Percentiles rank a stretch among this genome's conserved stretches.
phyloP scores from a whole-genome alignment of 257 asterid genomes.

The Ajuga chamaepitys region DNA sequence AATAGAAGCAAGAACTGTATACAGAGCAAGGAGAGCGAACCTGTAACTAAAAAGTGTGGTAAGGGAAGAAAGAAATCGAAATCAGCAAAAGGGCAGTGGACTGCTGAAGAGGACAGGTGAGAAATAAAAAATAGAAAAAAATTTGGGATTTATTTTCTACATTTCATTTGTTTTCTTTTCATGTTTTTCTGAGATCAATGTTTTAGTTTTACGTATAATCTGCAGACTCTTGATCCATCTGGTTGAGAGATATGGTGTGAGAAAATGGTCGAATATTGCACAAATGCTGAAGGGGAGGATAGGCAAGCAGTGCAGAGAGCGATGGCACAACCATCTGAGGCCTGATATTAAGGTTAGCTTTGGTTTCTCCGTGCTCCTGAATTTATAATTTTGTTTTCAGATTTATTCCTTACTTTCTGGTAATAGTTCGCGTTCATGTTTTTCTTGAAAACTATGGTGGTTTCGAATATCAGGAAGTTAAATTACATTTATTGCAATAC shows the following conservation, averaged over 20 bases:
- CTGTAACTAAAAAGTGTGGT: slow-evolving; percentile 13
- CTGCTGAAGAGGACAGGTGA: slow-evolving; percentile 65
- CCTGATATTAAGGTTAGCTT: slow-evolving; percentile 68
- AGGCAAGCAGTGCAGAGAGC: slow-evolving; percentile 93
- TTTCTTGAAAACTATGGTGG: background rate
- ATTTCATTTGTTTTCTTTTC: background rate
- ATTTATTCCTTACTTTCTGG: background rate
- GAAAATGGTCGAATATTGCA: slow-evolving; percentile 95
- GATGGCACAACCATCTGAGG: slow-evolving; percentile 97
- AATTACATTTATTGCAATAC: background rate
- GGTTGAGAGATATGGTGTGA: slow-evolving; percentile 73
- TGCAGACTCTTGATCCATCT: slow-evolving; percentile 59
- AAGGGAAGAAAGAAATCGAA: slow-evolving; percentile 38
- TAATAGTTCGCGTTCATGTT: background rate
- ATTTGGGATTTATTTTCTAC: background rate
- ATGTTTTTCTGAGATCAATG: background rate
- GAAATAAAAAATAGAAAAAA: background rate
- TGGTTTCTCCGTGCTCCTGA: background rate
- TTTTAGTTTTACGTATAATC: background rate
- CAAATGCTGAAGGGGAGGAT: slow-evolving; percentile 78
- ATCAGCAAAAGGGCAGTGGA: slow-evolving; percentile 91
- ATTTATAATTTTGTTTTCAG: background rate
- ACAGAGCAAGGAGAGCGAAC: slow-evolving; percentile 9
- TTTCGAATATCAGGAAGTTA: background rate
- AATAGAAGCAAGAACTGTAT: slow-evolving; percentile 18